These are phyloP conservation scores for Sorghum bicolor DNA, from an alignment of 176 grass and related monocot genomes.

Conservation along the genomic window Sorghum_bicolor_NCBIv3 NC_012873.2:53731001-53731500, in stretches of 20 bases:
- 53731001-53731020: constrained; percentile 72
- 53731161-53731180: background rate
- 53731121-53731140: constrained; percentile 46
- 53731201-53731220: constrained; percentile 10
- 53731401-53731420: constrained; percentile 30
- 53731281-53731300: constrained; percentile 83
- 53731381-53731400: constrained; percentile 10
- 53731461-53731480: constrained; percentile 28
- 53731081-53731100: constrained; percentile 82
- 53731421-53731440: background rate
- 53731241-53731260: constrained; percentile 44
- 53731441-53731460: constrained; percentile 2
- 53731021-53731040: constrained; percentile 91
- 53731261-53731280: constrained; percentile 75
- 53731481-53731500: constrained; percentile 7
- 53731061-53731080: constrained; percentile 72
- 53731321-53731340: constrained; percentile 63
- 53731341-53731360: constrained; percentile 51
- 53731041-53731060: constrained; percentile 77
- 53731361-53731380: constrained; percentile 59
- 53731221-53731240: constrained; percentile 34
- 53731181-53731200: background rate
- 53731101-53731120: constrained; percentile 74
- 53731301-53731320: constrained; percentile 40
- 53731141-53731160: background rate